These are phyloP conservation scores for Bacterosira constricta DNA, from an alignment of 108 stramenopile species.

Conservation along the genomic window DNA sequence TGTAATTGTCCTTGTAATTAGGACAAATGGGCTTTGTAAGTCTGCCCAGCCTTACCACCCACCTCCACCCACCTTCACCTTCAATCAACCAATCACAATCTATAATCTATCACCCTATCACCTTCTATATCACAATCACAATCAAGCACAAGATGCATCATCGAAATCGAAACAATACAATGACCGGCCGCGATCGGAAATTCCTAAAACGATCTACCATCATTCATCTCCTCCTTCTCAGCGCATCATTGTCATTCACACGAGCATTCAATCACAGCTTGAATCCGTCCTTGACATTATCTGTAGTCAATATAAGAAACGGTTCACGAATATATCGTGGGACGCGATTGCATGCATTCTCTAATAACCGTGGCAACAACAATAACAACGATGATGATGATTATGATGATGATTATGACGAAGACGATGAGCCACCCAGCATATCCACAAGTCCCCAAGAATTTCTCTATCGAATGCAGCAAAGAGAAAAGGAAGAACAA, in stretches of 20 bases:
- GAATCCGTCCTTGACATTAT: not conserved
- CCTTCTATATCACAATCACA: too few species aligned
- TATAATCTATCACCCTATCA: too few species aligned
- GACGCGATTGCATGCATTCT: not conserved
- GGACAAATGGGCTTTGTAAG: too few species aligned
- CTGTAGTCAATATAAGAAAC: not conserved
- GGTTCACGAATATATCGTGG: not conserved
- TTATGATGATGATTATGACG: constrained; percentile 64
- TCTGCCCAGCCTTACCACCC: too few species aligned
- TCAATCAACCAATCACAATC: too few species aligned
- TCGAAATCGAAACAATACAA: too few species aligned
- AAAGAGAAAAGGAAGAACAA: not conserved
- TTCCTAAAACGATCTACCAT: too few species aligned
- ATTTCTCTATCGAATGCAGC: constrained; percentile 21
- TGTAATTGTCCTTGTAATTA: too few species aligned
- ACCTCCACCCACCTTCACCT: too few species aligned
- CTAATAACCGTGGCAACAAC: not conserved
- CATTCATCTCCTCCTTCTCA: not conserved
- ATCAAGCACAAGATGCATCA: too few species aligned
- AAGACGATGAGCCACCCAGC: constrained; percentile 60
- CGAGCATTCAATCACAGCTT: not conserved
- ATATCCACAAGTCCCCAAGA: constrained; percentile 50
- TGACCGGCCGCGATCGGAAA: too few species aligned
- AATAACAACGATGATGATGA: constrained; percentile 51
- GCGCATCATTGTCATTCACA: not conserved